phyloP scores from a whole-genome alignment of 2,329 filamentous ascomycete genomes.

The Apiospora saccharicola region DNA sequence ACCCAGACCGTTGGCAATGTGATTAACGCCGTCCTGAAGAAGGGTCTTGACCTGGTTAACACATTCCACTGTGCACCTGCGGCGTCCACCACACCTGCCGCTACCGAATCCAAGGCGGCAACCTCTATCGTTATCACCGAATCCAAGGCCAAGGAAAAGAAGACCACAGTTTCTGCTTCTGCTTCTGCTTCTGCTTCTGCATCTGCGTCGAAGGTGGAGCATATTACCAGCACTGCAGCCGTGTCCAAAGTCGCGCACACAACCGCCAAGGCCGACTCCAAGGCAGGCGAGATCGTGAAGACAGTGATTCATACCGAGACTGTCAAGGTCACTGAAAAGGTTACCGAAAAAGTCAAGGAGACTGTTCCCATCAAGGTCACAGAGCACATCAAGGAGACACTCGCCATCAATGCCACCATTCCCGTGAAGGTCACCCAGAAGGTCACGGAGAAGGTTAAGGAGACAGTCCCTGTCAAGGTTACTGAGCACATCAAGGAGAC shows the following conservation, averaged over 20 bases:
- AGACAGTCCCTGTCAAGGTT: background rate
- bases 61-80: constrained; percentile 13
- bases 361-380: background rate
- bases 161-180: background rate
- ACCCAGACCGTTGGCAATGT: constrained; percentile 12
- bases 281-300: background rate
- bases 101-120: background rate
- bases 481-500: background rate
- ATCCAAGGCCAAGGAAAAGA: background rate
- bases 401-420: background rate
- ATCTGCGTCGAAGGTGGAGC: background rate
- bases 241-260: background rate
- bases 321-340: background rate
- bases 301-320: constrained; percentile 3
- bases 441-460: constrained; percentile 2
- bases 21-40: background rate
- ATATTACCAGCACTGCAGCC: background rate
- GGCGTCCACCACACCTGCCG: background rate
- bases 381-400: background rate
- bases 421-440: constrained; percentile 3
- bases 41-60: constrained; percentile 13
- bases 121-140: background rate
- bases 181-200: background rate
- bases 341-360: background rate
- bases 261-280: background rate